phyloP scores from a whole-genome alignment of 164 flowering plant genomes.

The Vitis rupestris region DNA sequence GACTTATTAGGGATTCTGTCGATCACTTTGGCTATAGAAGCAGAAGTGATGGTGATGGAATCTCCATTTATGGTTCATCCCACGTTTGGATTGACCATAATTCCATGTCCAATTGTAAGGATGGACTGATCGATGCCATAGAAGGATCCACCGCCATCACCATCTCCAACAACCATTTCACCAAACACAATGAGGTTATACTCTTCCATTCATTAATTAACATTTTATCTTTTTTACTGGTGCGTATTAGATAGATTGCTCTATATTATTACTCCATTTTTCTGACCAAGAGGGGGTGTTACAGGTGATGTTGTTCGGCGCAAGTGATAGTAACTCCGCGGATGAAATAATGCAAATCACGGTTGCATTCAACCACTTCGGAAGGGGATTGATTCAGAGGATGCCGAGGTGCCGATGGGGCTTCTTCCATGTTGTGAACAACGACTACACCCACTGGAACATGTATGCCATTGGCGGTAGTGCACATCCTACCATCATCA shows the following conservation, averaged over 20 bases:
- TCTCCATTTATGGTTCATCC: slow-evolving; percentile 55
- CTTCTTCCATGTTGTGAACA: slow-evolving; percentile 81
- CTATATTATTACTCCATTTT: too few relatives aligned
- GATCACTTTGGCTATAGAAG: slow-evolving; percentile 55
- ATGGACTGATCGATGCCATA: slow-evolving; percentile 73
- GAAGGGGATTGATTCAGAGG: slow-evolving; percentile 73
- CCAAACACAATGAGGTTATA: slow-evolving; percentile 65
- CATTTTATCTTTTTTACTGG: too few relatives aligned
- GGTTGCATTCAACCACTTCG: slow-evolving; percentile 84
- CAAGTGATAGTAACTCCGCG: slow-evolving; percentile 29
- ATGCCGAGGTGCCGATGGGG: slow-evolving; percentile 92
- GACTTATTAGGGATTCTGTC: slow-evolving; percentile 57
- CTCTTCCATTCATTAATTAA: not conserved
- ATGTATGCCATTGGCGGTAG: slow-evolving; percentile 97
- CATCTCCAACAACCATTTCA: slow-evolving; percentile 79
- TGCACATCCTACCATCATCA: slow-evolving; percentile 69
- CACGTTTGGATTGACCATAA: slow-evolving; percentile 77
- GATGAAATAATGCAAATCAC: slow-evolving; percentile 75
- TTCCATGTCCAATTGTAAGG: slow-evolving; percentile 52
- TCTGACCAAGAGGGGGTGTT: not conserved
- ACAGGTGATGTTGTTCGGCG: slow-evolving; percentile 81
- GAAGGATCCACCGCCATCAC: slow-evolving; percentile 74
- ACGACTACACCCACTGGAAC: slow-evolving; percentile 84
- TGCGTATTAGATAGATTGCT: too few relatives aligned
- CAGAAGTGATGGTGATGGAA: slow-evolving; percentile 70